Percentiles rank a stretch among this genome's conserved stretches.
Conservation (phyloP, 78 protist genomes). For the Planoprotostelium fungivorum region DNA sequence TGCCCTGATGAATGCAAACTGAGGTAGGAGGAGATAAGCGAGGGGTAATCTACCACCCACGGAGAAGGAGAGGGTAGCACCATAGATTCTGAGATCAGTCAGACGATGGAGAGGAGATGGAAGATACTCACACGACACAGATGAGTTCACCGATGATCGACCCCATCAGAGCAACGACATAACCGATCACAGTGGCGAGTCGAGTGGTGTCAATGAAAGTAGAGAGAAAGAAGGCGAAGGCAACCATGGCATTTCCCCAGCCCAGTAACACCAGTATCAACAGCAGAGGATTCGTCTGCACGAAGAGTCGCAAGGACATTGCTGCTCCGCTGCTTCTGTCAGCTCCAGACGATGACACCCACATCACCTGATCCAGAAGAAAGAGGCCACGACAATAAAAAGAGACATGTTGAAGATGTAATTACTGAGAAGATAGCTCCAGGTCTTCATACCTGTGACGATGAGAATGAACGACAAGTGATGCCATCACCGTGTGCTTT, state of each 20-base stretch:
- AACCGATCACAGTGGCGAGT: constrained; percentile 47
- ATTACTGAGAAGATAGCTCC: background rate
- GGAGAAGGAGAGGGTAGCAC: background rate
- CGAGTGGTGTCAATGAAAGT: constrained; percentile 33
- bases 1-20: constrained; percentile 60
- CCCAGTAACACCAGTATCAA: constrained; percentile 42
- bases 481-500: background rate
- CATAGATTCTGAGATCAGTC: background rate
- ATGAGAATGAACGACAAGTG: background rate
- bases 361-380: constrained; percentile 2
- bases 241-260: constrained; percentile 53
- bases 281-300: constrained; percentile 5
- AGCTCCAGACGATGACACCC: background rate
- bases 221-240: constrained; percentile 48
- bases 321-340: background rate
- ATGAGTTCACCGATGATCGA: constrained; percentile 29
- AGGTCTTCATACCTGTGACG: background rate
- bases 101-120: constrained; percentile 2
- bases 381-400: background rate
- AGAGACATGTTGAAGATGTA: constrained; percentile 1
- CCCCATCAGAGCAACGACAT: constrained; percentile 52
- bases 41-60: background rate
- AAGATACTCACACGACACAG: constrained; percentile 7
- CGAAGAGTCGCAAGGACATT: constrained; percentile 5
- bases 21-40: constrained; percentile 18